These are phyloP conservation scores for Penicillium sp. DNA, from an alignment of 2,329 filamentous ascomycete genomes.

Conservation along the genomic window DNA sequence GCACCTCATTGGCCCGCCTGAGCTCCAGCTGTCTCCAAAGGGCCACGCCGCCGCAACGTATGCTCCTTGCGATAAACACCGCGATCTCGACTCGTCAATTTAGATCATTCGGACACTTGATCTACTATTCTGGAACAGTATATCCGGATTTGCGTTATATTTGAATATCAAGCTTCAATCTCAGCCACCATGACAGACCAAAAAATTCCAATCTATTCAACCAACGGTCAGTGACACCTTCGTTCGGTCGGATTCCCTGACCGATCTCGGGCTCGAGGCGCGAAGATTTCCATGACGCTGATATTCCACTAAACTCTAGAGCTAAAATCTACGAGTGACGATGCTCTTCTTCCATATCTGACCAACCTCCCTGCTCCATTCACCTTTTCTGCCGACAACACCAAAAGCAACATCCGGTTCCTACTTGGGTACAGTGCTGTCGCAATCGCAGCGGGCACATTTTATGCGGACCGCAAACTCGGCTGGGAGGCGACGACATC, in stretches of 20 bases:
- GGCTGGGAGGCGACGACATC: constrained; percentile 81
- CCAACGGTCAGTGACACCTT: constrained; percentile 34
- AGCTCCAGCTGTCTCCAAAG: constrained; percentile 26
- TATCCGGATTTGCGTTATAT: constrained; percentile 4
- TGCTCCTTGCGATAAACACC: constrained; percentile 17
- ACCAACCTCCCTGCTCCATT: constrained; percentile 63
- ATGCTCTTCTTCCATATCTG: constrained; percentile 89
- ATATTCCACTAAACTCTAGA: constrained; percentile 49
- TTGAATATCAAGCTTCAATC: constrained; percentile 12
- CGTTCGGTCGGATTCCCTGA: constrained; percentile 1
- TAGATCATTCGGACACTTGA: not conserved
- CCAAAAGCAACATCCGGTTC: constrained; percentile 74
- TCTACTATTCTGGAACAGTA: not conserved
- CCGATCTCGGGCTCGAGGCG: not conserved
- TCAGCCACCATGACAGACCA: constrained; percentile 18
- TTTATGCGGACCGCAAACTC: constrained; percentile 84
- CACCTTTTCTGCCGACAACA: constrained; percentile 72
- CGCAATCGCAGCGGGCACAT: constrained; percentile 70
- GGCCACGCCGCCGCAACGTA: constrained; percentile 35
- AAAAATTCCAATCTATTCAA: constrained; percentile 43
- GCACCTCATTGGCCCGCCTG: constrained; percentile 19
- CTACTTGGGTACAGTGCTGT: constrained; percentile 78
- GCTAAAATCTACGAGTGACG: constrained; percentile 93
- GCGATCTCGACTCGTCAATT: constrained; percentile 1
- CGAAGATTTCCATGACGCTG: not conserved